Conservation (phyloP, 192 early-diverging fungal species). For the Coemansia sp. region DNA sequence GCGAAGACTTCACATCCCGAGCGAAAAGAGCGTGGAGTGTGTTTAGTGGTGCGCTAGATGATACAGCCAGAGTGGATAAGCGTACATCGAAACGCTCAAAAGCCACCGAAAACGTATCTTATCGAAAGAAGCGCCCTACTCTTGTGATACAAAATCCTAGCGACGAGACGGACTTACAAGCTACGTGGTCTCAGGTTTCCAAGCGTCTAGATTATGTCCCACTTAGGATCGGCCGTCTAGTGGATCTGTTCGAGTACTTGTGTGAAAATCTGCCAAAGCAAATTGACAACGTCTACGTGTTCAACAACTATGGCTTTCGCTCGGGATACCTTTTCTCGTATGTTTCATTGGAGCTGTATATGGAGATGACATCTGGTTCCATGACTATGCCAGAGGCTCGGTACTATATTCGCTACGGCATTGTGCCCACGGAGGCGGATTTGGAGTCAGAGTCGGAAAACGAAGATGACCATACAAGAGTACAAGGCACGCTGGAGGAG, state of each 20-base stretch:
- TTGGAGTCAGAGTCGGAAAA: neutral
- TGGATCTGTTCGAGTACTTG: conserved; percentile 30
- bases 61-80: neutral
- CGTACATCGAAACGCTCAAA: neutral
- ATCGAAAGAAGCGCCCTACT: neutral
- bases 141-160: neutral
- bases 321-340: conserved; percentile 16
- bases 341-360: conserved; percentile 30
- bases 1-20: too few species aligned
- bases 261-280: conserved; percentile 9
- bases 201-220: conserved; percentile 16
- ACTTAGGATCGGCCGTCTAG: conserved; percentile 17
- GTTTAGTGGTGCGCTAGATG: neutral
- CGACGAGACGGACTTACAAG: neutral
- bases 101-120: neutral
- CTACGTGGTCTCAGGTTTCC: conserved; percentile 7
- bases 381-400: conserved; percentile 4
- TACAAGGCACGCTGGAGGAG: conserved; percentile 14
- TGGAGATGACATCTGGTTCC: conserved; percentile 23
- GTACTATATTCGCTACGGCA: conserved; percentile 33
- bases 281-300: conserved; percentile 20
- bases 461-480: neutral
- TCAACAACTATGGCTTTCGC: conserved; percentile 24
- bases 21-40: neutral
- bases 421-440: neutral